Percentiles rank a stretch among this genome's conserved stretches.
phyloP scores from a whole-genome alignment of 768 basidiomycete genomes.

The Coprinopsis strossmayeri region DNA sequence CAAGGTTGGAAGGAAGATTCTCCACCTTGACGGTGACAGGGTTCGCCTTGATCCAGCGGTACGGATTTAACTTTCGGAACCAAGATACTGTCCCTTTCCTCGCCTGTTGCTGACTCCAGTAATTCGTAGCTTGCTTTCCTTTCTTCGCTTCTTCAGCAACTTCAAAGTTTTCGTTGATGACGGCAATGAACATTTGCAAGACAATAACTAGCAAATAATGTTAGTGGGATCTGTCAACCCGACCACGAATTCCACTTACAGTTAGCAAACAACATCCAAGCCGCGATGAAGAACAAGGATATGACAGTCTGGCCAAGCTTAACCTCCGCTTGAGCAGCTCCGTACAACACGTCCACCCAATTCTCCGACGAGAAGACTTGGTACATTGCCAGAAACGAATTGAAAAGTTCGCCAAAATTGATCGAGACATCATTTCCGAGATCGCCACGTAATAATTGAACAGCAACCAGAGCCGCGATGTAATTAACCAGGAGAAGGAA shows the following conservation, averaged over 20 bases:
- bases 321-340: conserved; percentile 52
- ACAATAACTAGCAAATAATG: conserved; percentile 59
- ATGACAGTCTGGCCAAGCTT: conserved; percentile 63
- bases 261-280: conserved; percentile 89
- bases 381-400: conserved; percentile 81
- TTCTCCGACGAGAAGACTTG: conserved; percentile 91
- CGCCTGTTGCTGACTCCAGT: conserved; percentile 54
- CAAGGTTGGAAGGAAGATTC: conserved; percentile 62
- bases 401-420: conserved; percentile 80
- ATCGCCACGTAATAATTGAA: conserved; percentile 86
- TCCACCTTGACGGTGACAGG: conserved; percentile 69
- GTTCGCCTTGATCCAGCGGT: conserved; percentile 72
- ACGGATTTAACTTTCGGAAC: conserved; percentile 78
- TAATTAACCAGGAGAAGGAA: conserved; percentile 88
- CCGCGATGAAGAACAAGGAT: conserved; percentile 63
- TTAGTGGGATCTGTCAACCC: not conserved
- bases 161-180: conserved; percentile 93
- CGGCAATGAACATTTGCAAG: conserved; percentile 94
- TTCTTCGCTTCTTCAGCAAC: conserved; percentile 90
- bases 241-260: conserved; percentile 44
- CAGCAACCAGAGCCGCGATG: conserved; percentile 73
- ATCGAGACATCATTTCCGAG: conserved; percentile 43
- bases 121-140: conserved; percentile 68
- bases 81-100: conserved; percentile 49
- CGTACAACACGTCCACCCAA: conserved; percentile 78